Evolutionary conservation across 2,329 filamentous ascomycete species (phyloP), one percentile per base, ranked within the genome.

Genomic region (Fusarium mundagurra): DNA sequence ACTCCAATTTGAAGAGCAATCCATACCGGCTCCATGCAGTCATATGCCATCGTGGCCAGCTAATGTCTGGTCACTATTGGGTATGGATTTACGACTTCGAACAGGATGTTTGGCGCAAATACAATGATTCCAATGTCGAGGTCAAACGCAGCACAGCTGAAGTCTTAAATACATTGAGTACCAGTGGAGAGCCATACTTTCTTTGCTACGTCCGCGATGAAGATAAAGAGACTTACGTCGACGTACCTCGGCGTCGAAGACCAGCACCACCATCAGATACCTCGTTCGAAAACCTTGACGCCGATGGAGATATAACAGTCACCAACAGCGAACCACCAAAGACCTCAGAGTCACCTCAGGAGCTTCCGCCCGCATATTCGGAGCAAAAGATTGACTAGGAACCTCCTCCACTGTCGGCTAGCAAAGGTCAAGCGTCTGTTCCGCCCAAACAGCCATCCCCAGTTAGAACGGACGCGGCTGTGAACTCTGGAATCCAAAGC

Each of bases 31-130:
- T 99, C 9, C 95, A 98, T 76, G 94, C 96, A 0, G 93, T 98
- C 38, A 97, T 99, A 79, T 96, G 98, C 77, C 96, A 99, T 81
- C 92, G 93, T 27, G 94, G 94, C 38, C 86, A 87, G 76, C 88
- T 92, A 45, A 88, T 87, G 50, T 92, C 92, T 51, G 96, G 96
- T 1, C 96, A 99, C 82, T 99, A 98, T 84, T 98, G 94, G 92
- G 94, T 98, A 50, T 98, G 95, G 88, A 97, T 99, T 73, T 93
- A 92, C 79, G 96, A 98, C 84, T 97, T 97, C 81, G 89, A 92
- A 73, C 89, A 90, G 53, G 89, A 90, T 47, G 86, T 95, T 27
- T 99, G 96, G 95, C 92, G 95, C 65, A 94, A 94, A 79, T 99
- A 98, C 86, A 99, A 99, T 80, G 96, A 99, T 79, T 92, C 92